Evolutionary conservation across 345 rosid species (phyloP).

Genomic region (Noccaea bulbosa): DNA sequence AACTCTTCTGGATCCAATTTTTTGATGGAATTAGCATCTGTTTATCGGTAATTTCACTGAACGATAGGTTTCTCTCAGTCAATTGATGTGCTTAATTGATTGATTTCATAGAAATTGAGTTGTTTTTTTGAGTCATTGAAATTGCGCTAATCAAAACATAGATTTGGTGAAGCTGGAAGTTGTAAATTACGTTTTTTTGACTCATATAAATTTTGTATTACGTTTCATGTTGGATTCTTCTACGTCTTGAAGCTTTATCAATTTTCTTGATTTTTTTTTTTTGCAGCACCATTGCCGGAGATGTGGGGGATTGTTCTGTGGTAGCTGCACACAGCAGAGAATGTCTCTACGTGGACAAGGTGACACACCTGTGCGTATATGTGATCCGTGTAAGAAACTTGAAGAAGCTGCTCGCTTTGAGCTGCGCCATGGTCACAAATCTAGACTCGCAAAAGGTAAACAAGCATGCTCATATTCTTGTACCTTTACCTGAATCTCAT

Average conservation of each 20-base stretch:
- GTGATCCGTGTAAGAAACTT: slow-evolving; percentile 87
- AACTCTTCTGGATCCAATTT: slow-evolving; percentile 34
- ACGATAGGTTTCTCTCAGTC: slow-evolving; percentile 1
- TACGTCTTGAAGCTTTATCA: neutral
- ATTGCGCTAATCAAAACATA: neutral
- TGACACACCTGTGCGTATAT: slow-evolving; percentile 83
- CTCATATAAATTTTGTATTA: neutral
- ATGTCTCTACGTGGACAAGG: slow-evolving; percentile 93
- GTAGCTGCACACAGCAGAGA: slow-evolving; percentile 70
- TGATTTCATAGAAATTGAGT: too few species aligned
- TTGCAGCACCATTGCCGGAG: slow-evolving; percentile 93
- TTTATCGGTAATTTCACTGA: neutral
- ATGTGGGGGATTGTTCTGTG: slow-evolving; percentile 94
- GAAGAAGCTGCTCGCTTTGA: slow-evolving; percentile 96
- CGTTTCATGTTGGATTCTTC: neutral
- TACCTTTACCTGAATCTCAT: neutral
- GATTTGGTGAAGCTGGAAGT: slow-evolving; percentile 17
- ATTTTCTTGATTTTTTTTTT: slow-evolving; percentile 6
- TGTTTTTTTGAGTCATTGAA: slow-evolving; percentile 7
- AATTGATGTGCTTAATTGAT: neutral
- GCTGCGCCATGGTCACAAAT: slow-evolving; percentile 70
- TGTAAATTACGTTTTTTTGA: neutral
- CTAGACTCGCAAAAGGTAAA: slow-evolving; percentile 63
- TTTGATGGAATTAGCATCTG: slow-evolving; percentile 8
- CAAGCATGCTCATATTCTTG: neutral